Evolutionary conservation across 495 filamentous ascomycete genomes (phyloP), one percentile per base, ranked within the genome.

Genomic region (Penicillium riverlandense): DNA sequence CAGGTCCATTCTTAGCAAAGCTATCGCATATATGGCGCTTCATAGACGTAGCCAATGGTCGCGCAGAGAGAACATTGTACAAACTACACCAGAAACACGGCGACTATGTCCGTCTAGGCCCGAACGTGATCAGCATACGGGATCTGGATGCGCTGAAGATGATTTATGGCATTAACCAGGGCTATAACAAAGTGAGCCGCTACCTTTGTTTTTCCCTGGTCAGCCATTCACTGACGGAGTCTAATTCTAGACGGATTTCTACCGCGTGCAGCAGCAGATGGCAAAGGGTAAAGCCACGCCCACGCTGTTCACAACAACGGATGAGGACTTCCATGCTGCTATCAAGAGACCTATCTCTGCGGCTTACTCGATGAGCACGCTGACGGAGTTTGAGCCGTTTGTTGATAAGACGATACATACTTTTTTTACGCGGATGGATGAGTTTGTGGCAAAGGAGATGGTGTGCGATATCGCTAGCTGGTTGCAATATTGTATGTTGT

Each of bases 71-170:
- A 10, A 59, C 55, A 42, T 52, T 55, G 12, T 40, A 61, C 33
- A 50, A 45, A 1, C 52, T 83, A 1, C 80, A 83, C 42, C 15
- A 54, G 7, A 58, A 63, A 27, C 75, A 82, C 48, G 82, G 81
- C 0, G 59, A 70, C 1, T 60, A 74, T 6, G 80, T 85, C 11
- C 70, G 81, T 7, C 55, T 83, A 5, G 79, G 79, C 0, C 80
- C 81, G 6, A 71, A 78, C 13, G 67, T 72, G 28, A 63, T 84
- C 11, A 80, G 72, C 36, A 66, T 82, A 11, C 49, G 64, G 31
- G 67, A 72, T 29, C 49, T 50, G 8, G 63, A 66, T 22, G 74
- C 58, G 0, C 66, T 75, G 31, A 51, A 54, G 32, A 46, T 31
- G 1, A 45, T 54, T 15, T 54, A 54, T 44, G 48, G 52, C 3